Conservation (phyloP, 2,329 filamentous ascomycete genomes). For the Colletotrichum agaves region DNA sequence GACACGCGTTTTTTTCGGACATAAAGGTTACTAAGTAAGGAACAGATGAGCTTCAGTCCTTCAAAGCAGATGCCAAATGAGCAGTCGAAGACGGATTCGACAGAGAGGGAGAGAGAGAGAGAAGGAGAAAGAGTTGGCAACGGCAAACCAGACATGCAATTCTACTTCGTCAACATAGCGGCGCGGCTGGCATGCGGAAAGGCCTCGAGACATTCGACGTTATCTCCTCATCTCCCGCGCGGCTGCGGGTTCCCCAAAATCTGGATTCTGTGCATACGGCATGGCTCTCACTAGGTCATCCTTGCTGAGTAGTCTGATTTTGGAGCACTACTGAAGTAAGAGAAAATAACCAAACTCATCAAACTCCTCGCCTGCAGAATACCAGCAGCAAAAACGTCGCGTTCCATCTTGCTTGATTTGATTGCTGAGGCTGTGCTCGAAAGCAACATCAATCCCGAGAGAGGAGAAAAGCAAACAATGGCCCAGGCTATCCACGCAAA, state of each 20-base stretch:
- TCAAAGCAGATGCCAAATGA: background rate
- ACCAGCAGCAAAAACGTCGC: conserved; percentile 6
- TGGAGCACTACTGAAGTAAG: background rate
- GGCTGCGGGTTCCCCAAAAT: background rate
- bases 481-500: conserved; percentile 17
- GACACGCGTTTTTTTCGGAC: too few relatives aligned
- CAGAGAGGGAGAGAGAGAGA: background rate
- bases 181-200: conserved; percentile 7
- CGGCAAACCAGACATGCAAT: background rate
- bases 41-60: background rate
- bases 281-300: background rate
- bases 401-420: conserved; percentile 6
- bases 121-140: background rate
- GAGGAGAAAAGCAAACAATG: conserved; percentile 9
- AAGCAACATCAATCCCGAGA: conserved; percentile 2
- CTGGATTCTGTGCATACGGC: background rate
- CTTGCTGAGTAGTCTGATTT: conserved; percentile 11
- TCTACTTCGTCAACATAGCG: background rate
- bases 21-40: too few relatives aligned
- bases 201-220: conserved; percentile 10
- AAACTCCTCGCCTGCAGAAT: background rate
- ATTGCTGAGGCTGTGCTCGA: conserved; percentile 31
- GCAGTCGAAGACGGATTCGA: background rate
- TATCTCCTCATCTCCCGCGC: conserved; percentile 9
- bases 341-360: background rate